Base-by-base conservation (phyloP, 805 yeast genomes). In the Alloascoidea hylecoeti region DNA sequence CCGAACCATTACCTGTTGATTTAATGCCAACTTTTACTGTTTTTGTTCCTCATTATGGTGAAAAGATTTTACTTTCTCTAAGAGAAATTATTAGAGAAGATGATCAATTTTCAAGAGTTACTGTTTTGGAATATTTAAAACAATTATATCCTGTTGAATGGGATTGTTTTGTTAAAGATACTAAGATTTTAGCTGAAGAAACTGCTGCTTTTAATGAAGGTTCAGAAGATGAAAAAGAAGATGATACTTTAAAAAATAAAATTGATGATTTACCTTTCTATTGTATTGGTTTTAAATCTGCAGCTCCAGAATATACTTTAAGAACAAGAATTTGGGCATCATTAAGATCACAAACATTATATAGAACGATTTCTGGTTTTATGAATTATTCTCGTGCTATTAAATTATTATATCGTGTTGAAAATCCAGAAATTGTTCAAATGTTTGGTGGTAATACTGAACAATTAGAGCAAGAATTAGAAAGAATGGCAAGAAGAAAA, bases 11-110 rank as follows among this genome's bases (percentile, higher is more conserved):
- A 56, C 98, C 99, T 34, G 97, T 94, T 49, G 98, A 92, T 63
- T 89, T 89, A 70, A 92, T 92, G 98, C 99, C 99, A 47, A 89
- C 97, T 9, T 92, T 92, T 61, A 88, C 98, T 32, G 97, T 92
- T 16, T 68, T 89, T 60, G 81, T 89, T 48, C 97, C 98, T 53
- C 98, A 89, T 60, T 89, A 89, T 63, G 70, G 92, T 46, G 98
- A 89, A 66, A 89, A 86, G 75, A 89, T 89, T 44, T 68, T 88
- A 49, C 65, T 89, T 37, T 84, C 96, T n/a, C 67, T 92, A 52
- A 80, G 94, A 58, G 98, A 89, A 61, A 86, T 92, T 55, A 89
- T 92, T 50, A 79, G 95, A 54, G 97, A 89, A 64, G 97, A 92
- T 59, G 96, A 88, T 56, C 95, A 86, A 63, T 85, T 81, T 61